Conservation (phyloP, 2,329 filamentous ascomycete genomes). For the Penicillium rolfsii region DNA sequence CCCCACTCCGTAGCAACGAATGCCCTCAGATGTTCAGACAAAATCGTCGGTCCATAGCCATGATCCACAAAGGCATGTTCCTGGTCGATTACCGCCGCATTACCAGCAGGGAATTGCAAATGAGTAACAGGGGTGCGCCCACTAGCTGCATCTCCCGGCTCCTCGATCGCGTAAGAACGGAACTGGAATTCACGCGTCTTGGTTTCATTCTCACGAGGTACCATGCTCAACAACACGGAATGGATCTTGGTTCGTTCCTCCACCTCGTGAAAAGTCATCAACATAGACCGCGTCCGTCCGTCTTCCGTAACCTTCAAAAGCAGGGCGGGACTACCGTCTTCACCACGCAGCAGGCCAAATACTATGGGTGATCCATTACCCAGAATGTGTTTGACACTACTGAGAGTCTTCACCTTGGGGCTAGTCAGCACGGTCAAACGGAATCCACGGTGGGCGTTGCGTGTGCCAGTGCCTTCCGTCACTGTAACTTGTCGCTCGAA, state of each 20-base stretch:
- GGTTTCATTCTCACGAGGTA: slow-evolving; percentile 68
- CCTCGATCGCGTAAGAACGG: slow-evolving; percentile 65
- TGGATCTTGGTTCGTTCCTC: slow-evolving; percentile 72
- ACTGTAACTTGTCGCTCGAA: slow-evolving; percentile 73
- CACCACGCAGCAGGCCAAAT: slow-evolving; percentile 75
- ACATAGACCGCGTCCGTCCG: slow-evolving; percentile 69
- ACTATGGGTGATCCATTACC: slow-evolving; percentile 69
- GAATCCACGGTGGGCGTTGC: slow-evolving; percentile 76
- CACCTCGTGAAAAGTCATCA: slow-evolving; percentile 75
- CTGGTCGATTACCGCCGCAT: slow-evolving; percentile 67
- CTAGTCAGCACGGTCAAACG: slow-evolving; percentile 78
- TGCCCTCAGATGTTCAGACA: slow-evolving; percentile 75
- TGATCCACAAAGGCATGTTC: slow-evolving; percentile 60
- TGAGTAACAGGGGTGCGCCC: slow-evolving; percentile 37
- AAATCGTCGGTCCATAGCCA: slow-evolving; percentile 67
- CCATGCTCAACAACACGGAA: slow-evolving; percentile 71
- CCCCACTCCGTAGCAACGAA: slow-evolving; percentile 76
- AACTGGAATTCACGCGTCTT: slow-evolving; percentile 72
- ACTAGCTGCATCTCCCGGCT: slow-evolving; percentile 43
- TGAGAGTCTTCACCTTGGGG: slow-evolving; percentile 74
- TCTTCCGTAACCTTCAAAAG: slow-evolving; percentile 71
- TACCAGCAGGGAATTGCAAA: slow-evolving; percentile 43
- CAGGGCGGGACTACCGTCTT: slow-evolving; percentile 70
- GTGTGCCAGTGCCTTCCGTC: slow-evolving; percentile 71
- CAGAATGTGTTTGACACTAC: slow-evolving; percentile 72